Evolutionary conservation across 192 early-diverging fungal genomes (phyloP).

Genomic region (Spizellomyces sp.): DNA sequence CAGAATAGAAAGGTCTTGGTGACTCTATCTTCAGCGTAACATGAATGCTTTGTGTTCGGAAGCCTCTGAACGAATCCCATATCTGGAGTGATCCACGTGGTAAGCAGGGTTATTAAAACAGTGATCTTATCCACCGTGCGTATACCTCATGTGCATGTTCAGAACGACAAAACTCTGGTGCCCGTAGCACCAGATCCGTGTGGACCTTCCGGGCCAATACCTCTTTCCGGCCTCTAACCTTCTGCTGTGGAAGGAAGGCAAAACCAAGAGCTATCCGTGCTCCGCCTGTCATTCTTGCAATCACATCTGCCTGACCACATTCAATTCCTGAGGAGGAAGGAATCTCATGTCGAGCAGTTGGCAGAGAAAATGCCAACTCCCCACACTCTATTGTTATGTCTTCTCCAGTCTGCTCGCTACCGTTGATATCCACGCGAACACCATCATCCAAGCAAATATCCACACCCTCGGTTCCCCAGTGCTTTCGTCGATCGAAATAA

Average conservation of each 20-base stretch:
- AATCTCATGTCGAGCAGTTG: background rate
- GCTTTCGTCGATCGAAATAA: constrained; percentile 45
- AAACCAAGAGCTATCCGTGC: constrained; percentile 41
- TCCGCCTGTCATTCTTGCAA: constrained; percentile 47
- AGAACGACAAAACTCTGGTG: constrained; percentile 37
- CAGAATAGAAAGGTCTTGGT: constrained; percentile 33
- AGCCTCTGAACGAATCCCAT: constrained; percentile 47
- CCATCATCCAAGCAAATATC: constrained; percentile 42
- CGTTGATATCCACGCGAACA: constrained; percentile 33
- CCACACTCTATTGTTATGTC: constrained; percentile 51
- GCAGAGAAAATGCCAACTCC: constrained; percentile 37
- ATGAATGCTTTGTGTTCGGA: constrained; percentile 39
- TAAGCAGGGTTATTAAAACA: background rate
- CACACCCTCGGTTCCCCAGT: constrained; percentile 52
- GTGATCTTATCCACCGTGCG: background rate
- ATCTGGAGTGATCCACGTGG: background rate
- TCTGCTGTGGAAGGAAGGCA: constrained; percentile 34
- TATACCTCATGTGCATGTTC: constrained; percentile 16
- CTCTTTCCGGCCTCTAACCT: constrained; percentile 8
- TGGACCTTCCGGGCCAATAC: constrained; percentile 34
- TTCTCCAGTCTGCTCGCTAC: constrained; percentile 18
- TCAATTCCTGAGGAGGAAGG: background rate
- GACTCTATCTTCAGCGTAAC: constrained; percentile 41
- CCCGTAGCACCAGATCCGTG: constrained; percentile 40
- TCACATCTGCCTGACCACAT: constrained; percentile 24